Evolutionary conservation across 139 green algal genomes (phyloP).

Genomic region (Chlamydomonas sphaeroides): DNA sequence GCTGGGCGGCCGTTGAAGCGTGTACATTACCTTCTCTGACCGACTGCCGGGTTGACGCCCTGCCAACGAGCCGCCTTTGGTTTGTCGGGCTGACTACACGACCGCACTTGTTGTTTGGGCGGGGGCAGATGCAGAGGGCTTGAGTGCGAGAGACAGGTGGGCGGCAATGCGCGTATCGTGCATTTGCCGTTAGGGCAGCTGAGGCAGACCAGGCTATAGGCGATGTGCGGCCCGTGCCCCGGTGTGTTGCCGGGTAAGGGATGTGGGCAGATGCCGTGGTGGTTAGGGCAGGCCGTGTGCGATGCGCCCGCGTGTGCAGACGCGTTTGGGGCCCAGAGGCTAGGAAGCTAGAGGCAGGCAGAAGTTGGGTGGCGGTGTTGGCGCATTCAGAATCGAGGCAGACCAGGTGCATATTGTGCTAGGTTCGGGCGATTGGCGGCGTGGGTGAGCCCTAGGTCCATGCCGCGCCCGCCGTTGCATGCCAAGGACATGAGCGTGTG

Average conservation of each 20-base stretch:
- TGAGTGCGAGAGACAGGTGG: neutral
- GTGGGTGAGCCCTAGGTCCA: too few species aligned
- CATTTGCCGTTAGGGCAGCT: neutral
- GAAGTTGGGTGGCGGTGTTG: neutral
- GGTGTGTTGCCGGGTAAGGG: too few species aligned
- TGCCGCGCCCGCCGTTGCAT: too few species aligned
- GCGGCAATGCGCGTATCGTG: neutral
- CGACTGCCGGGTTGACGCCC: neutral
- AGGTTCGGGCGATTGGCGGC: too few species aligned
- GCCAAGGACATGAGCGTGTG: too few species aligned
- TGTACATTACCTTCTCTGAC: neutral
- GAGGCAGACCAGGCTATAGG: neutral
- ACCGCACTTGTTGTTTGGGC: neutral
- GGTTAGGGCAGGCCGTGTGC: too few species aligned
- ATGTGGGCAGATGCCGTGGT: too few species aligned
- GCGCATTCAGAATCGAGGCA: conserved; percentile 11
- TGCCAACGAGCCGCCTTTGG: neutral
- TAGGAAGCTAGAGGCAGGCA: conserved; percentile 22
- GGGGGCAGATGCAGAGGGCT: neutral
- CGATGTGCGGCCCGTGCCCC: too few species aligned
- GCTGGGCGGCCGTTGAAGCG: neutral
- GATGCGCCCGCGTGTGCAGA: too few species aligned
- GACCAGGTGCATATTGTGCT: too few species aligned
- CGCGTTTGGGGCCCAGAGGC: too few species aligned
- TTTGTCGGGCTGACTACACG: neutral